Evolutionary conservation across 192 early-diverging fungal genomes (phyloP).

Genomic region (Podila minutissima): DNA sequence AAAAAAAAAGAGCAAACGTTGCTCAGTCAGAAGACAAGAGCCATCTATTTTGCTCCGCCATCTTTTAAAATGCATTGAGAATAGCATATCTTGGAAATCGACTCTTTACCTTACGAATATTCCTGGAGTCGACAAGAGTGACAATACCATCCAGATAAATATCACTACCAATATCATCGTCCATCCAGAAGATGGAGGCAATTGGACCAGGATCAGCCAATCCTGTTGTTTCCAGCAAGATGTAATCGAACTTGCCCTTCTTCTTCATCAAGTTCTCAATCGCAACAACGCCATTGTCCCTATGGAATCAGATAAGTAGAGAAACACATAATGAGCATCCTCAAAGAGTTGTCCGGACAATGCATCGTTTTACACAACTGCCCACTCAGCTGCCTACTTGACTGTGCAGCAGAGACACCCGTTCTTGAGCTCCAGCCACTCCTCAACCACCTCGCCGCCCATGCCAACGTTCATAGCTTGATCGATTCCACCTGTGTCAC

Average conservation of each 20-base stretch:
- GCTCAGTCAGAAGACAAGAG: constrained; percentile 1
- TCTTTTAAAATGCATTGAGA: background rate
- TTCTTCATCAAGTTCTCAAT: constrained; percentile 94
- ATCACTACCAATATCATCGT: constrained; percentile 90
- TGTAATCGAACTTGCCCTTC: constrained; percentile 94
- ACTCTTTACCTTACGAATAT: constrained; percentile 59
- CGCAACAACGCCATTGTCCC: constrained; percentile 93
- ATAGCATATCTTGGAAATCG: background rate
- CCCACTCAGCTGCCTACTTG: constrained; percentile 66
- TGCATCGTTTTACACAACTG: background rate
- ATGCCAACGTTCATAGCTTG: constrained; percentile 86
- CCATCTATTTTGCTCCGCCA: background rate
- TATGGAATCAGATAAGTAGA: constrained; percentile 24
- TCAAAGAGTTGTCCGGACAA: background rate
- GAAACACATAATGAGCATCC: background rate
- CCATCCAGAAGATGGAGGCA: constrained; percentile 96
- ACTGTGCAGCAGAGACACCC: constrained; percentile 98
- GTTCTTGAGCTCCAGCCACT: constrained; percentile 98
- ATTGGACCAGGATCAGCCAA: constrained; percentile 84
- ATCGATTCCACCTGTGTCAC: constrained; percentile 93
- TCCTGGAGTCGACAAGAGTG: constrained; percentile 86
- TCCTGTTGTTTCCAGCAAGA: constrained; percentile 95
- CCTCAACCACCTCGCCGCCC: constrained; percentile 87
- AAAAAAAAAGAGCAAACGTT: background rate
- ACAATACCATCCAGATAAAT: constrained; percentile 93